Percentiles rank a stretch among this genome's conserved stretches.
Conservation (phyloP, 2,329 filamentous ascomycete species). For the Fusarium paranaense region DNA sequence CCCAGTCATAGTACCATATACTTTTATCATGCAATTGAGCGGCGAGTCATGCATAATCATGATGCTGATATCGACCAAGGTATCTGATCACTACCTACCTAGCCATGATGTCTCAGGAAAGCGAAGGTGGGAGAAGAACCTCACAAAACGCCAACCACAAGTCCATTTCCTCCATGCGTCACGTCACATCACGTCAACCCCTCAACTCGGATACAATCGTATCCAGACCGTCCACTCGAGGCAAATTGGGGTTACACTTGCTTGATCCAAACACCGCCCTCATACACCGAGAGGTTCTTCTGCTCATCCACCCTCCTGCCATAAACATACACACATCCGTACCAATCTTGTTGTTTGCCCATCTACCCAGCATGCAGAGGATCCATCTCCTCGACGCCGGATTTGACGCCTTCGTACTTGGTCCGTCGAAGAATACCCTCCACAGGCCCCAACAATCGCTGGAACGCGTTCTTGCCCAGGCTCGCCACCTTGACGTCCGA, state of each 20-base stretch:
- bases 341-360: neutral
- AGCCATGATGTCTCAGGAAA: slow-evolving; percentile 50
- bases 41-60: slow-evolving; percentile 12
- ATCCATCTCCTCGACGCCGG: slow-evolving; percentile 75
- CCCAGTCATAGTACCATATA: neutral
- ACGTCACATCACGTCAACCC: slow-evolving; percentile 5
- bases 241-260: slow-evolving; percentile 9
- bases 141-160: slow-evolving; percentile 44
- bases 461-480: slow-evolving; percentile 93
- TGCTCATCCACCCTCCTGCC: slow-evolving; percentile 4
- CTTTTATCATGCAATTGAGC: slow-evolving; percentile 5
- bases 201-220: slow-evolving; percentile 22
- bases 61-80: slow-evolving; percentile 44
- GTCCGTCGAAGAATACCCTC: slow-evolving; percentile 93
- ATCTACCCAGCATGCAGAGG: slow-evolving; percentile 63
- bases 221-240: slow-evolving; percentile 14
- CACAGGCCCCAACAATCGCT: slow-evolving; percentile 90
- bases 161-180: slow-evolving; percentile 34
- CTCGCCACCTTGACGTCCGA: slow-evolving; percentile 94
- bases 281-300: slow-evolving; percentile 5
- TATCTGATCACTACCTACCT: slow-evolving; percentile 48
- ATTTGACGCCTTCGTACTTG: slow-evolving; percentile 69
- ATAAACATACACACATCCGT: neutral
- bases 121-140: slow-evolving; percentile 48
- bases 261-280: slow-evolving; percentile 22